Evolutionary conservation across 2,329 filamentous ascomycete species (phyloP), one percentile per base, ranked within the genome.

Genomic region (Emergomyces pasteurianus): DNA sequence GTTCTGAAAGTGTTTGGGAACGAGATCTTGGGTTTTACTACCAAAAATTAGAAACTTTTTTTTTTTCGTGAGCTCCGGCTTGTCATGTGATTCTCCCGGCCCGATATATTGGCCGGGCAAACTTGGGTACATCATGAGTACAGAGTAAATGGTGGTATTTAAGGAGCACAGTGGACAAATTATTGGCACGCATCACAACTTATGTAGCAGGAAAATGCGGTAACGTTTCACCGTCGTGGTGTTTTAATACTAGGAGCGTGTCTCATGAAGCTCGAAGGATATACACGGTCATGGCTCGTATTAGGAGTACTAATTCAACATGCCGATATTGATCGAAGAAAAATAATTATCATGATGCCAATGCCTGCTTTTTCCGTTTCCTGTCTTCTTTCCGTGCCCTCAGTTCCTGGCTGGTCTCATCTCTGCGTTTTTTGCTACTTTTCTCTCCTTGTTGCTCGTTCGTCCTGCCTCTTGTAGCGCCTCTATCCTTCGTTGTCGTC

Each of bases 371-470:
- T 46, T 69, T 70, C 36, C 71, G 66, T 67, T 74, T 77, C 68
- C 72, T 75, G 60, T 69, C 66, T 50, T 69, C 67, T 53, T 61
- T 64, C 36, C 65, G 63, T 64, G 71, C 70, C 71, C 72, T 69
- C 70, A 65, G 63, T 43, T 70, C 66, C 62, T 63, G 60, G 36
- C 64, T 69, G 40, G 66, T 76, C 64, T 75, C 73, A n/a, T 75
- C 71, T 60, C 71, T 69, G 56, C 71, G 70, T 64, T 74, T 75
- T 58, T 71, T 73, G 58, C 72, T 73, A 53, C 67, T 66, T 28
- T 60, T 63, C 9, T 53, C 28, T 36, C 18, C 46, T 26, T 28
- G 36, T 56, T 58, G 52, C 46, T 60, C 59, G 31, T 60, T 57
- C 16, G 55, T 26, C 36, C 47, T 58, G 26, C 61, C 56, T 36